Percentiles rank a stretch among this genome's conserved stretches.
phyloP scores from a whole-genome alignment of 306 rosid genomes.

The Lathyrus sativus region DNA sequence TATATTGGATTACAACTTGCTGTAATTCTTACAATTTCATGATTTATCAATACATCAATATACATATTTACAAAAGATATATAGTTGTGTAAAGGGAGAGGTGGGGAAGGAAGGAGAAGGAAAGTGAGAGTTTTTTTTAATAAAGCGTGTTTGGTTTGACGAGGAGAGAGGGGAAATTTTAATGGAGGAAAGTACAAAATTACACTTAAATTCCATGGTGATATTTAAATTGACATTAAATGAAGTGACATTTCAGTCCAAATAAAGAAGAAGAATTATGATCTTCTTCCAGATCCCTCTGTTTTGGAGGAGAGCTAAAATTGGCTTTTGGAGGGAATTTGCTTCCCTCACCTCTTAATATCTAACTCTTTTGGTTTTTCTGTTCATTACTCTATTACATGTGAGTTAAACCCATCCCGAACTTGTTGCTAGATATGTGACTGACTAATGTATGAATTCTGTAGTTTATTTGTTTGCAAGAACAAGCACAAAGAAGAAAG shows the following conservation, averaged over 20 bases:
- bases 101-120: no score
- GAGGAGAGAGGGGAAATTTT: no score
- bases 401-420: conserved; percentile 17
- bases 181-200: no score
- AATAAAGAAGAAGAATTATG: no score
- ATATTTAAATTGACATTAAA: no score
- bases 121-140: no score
- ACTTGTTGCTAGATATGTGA: conserved; percentile 35
- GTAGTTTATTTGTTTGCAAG: conserved; percentile 70
- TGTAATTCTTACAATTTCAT: conserved; percentile 20
- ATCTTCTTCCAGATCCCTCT: no score
- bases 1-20: not conserved
- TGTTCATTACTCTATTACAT: conserved; percentile 12
- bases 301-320: no score
- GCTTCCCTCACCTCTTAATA: not conserved
- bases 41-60: conserved; percentile 11
- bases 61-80: conserved; percentile 17
- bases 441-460: conserved; percentile 48
- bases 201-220: no score
- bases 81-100: not conserved
- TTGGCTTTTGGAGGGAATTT: no score
- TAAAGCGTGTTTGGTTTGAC: no score
- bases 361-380: conserved; percentile 5
- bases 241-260: no score
- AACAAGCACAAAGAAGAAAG: conserved; percentile 78